Base-by-base conservation (phyloP, 257 asterid species). In the Mentha longifolia region DNA sequence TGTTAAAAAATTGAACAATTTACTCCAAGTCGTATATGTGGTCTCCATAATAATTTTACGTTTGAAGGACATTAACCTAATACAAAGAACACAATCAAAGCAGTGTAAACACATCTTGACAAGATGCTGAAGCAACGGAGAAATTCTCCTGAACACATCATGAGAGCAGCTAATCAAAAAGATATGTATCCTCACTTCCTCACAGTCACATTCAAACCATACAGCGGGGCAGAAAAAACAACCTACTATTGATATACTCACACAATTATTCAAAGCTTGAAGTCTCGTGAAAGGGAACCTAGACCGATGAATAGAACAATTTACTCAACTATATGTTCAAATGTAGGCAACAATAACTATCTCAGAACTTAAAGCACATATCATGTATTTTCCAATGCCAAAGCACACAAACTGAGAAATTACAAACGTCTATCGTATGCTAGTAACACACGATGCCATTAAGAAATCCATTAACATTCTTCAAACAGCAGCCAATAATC, bases 401-500 rank as follows among this genome's bases (percentile, higher is more conserved):
- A 28, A 55, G 45, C 22, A 33, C 54, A 7, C 46, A 16, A 43
- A 52, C 33, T 22, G n/a, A 51, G 54, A 72, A 61, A 15, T 61
- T 46, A 2, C 25, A 22, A 2, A 22, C 25, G 25, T 22, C 25
- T 22, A 22, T 59, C 54, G 54, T 22, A 19, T 4, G 10, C 20
- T 14, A 35, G 37, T 49, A 28, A 10, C 39, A 11, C 22, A 22
- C 15, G 14, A 49, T 5, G 28, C 45, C n/a, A 19, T 41, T 8
- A 30, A n/a, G 61, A 16, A 5, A 17, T 50, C 13, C 19, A 16
- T 10, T 4, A 46, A 65, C 7, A 47, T 65, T 46, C 20, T 43
- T 45, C 22, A 30, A 49, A 28, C 45, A 65, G 59, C 30, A 30
- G 60, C 60, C 55, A n/a, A 30, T 8, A 28, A 65, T 25, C 58